Evolutionary conservation across 768 basidiomycete genomes (phyloP).

Genomic region (Hypholoma sublateritium): DNA sequence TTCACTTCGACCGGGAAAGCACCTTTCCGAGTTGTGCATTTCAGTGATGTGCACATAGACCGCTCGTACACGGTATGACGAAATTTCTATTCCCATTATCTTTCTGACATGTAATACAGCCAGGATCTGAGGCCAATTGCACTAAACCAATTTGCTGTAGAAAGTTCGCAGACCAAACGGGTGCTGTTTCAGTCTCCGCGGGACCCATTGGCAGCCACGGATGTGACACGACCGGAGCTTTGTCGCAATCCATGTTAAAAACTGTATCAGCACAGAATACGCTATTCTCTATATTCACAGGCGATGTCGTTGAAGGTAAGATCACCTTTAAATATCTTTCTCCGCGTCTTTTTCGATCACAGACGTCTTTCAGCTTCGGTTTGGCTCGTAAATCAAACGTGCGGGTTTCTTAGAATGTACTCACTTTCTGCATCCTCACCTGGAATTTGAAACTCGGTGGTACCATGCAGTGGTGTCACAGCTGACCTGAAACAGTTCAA

Average conservation of each 20-base stretch:
- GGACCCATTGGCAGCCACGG: slow-evolving; percentile 45
- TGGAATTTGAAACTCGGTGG: neutral
- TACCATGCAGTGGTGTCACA: slow-evolving; percentile 38
- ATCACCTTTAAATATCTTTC: neutral
- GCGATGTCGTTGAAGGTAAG: slow-evolving; percentile 61
- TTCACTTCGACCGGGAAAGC: slow-evolving; percentile 36
- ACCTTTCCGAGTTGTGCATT: slow-evolving; percentile 58
- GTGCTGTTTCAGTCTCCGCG: slow-evolving; percentile 41
- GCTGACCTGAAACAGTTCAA: slow-evolving; percentile 45
- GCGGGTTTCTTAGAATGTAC: slow-evolving; percentile 12
- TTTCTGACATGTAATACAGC: slow-evolving; percentile 25
- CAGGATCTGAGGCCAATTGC: slow-evolving; percentile 56
- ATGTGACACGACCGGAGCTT: slow-evolving; percentile 51
- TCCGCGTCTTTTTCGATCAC: neutral
- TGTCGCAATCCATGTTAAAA: slow-evolving; percentile 51
- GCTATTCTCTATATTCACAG: slow-evolving; percentile 60
- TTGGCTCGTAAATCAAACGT: slow-evolving; percentile 50
- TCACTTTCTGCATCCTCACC: too few relatives aligned
- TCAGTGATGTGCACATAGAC: slow-evolving; percentile 67
- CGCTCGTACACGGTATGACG: slow-evolving; percentile 46
- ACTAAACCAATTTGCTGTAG: slow-evolving; percentile 64
- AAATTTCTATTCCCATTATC: neutral
- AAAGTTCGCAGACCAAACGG: slow-evolving; percentile 40
- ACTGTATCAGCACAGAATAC: slow-evolving; percentile 38
- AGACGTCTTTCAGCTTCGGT: slow-evolving; percentile 36